Conservation (phyloP, 2,329 filamentous ascomycete species). For the Orbilia ellipsospora region DNA sequence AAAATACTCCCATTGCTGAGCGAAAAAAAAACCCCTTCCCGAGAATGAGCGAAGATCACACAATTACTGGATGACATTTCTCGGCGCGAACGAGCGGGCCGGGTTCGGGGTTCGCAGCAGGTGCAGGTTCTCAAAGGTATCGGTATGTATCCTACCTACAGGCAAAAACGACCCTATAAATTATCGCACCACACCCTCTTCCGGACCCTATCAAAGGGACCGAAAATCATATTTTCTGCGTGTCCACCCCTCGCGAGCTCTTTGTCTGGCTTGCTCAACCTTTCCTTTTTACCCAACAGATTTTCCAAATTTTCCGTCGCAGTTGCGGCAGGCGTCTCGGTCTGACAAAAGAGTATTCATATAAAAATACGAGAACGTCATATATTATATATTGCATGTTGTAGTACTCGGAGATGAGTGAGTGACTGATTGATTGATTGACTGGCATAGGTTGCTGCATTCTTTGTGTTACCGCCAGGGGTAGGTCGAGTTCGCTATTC, state of each 20-base stretch:
- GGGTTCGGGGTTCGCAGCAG: constrained; percentile 9
- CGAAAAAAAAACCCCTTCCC: constrained; percentile 2
- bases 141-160: not conserved
- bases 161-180: constrained; percentile 11
- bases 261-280: not conserved
- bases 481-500: not conserved
- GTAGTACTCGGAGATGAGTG: not conserved
- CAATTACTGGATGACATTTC: constrained; percentile 16
- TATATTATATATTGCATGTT: no score
- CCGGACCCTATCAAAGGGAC: not conserved
- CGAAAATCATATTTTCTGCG: not conserved
- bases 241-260: not conserved
- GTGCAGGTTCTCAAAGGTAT: constrained; percentile 2
- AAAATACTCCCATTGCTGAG: not conserved
- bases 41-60: constrained; percentile 29
- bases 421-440: not conserved
- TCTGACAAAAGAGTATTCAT: constrained; percentile 3
- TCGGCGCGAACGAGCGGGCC: constrained; percentile 24
- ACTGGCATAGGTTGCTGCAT: not conserved
- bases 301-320: no score
- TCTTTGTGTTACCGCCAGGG: constrained; percentile 28
- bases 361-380: not conserved
- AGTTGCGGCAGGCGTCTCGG: not conserved
- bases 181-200: constrained; percentile 17
- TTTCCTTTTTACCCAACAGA: constrained; percentile 1